Base-by-base conservation (phyloP, 2,329 filamentous ascomycete genomes). In the Phaeosphaeriaceae sp. region DNA sequence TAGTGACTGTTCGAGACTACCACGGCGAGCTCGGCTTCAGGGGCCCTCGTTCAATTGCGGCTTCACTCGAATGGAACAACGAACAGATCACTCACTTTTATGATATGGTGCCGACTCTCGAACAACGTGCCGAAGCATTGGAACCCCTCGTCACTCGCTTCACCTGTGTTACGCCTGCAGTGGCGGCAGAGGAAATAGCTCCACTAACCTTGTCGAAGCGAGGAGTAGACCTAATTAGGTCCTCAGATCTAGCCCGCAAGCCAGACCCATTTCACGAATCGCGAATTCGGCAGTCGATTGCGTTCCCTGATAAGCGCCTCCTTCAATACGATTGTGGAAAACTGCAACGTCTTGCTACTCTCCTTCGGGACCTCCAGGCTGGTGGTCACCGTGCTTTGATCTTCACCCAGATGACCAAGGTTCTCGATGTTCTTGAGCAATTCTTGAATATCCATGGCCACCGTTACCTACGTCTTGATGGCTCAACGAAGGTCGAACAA, bases 321-420 rank as follows among this genome's bases (percentile, higher is more conserved):
- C 79, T 99, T 0, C 93, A 99, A 71, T 99, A 96, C 71, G 94
- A 99, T 74, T 97, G 94, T 67, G 94, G 94, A 61, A 99, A 99
- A 73, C 83, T 99, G 3, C 94, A 99, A 67, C 87, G 88, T 15
- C 82, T 99, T 13, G 94, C 95, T 66, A 87, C 87, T 52, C 82
- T 99, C 2, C 82, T 99, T 12, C 88, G 94, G 8, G 87, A 89
- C 54, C 81, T 99, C 6, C 92, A 97, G 74, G 85, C 89, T 2
- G 92, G 91, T 32, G 92, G 92, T 1, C 94, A 97, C 67, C 90
- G 95, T 6, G 94, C 92, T 8, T 81, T 99, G 42, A 99, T 99
- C 70, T 99, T 99, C 74, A 97, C 95, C 0, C 94, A 99, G 68
- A 99, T 99, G 94, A 97, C 94, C 38, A 96, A 96, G 72, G 94